Percentiles rank a stretch among this genome's conserved stretches.
Conservation (phyloP, 805 yeast genomes). For the Yarrowia porcina region DNA sequence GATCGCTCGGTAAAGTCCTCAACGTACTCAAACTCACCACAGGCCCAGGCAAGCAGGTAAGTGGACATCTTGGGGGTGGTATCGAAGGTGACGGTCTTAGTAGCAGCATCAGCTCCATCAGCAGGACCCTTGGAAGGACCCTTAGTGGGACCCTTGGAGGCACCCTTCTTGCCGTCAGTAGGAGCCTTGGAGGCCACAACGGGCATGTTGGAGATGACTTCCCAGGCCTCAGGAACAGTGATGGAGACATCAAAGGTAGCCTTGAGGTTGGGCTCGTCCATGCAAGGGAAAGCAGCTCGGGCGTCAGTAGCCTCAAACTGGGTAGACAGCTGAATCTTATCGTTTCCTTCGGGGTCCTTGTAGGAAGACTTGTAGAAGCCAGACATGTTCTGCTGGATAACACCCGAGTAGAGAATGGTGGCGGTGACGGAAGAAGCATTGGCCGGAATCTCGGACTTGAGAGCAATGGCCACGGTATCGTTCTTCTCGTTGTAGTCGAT, state of each 20-base stretch:
- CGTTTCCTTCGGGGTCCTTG: constrained; percentile 53
- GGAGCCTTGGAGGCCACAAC: constrained; percentile 68
- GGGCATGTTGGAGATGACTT: constrained; percentile 43
- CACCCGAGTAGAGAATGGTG: constrained; percentile 55
- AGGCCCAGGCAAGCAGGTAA: constrained; percentile 79
- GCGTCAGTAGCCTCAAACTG: constrained; percentile 88
- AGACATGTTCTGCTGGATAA: constrained; percentile 73
- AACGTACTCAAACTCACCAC: constrained; percentile 73
- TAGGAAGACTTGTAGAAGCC: constrained; percentile 76
- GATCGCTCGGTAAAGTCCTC: constrained; percentile 47
- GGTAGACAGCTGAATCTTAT: constrained; percentile 72
- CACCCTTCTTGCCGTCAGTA: constrained; percentile 48
- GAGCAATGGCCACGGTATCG: constrained; percentile 58
- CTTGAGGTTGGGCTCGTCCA: constrained; percentile 79
- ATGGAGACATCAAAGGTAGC: constrained; percentile 66
- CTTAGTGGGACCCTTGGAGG: constrained; percentile 23
- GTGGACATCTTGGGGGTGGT: constrained; percentile 82
- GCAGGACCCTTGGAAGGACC: constrained; percentile 25
- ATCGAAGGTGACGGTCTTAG: constrained; percentile 75
- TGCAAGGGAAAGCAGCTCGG: constrained; percentile 82
- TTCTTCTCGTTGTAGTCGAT: constrained; percentile 44
- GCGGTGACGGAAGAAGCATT: constrained; percentile 45
- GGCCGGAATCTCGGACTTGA: constrained; percentile 41
- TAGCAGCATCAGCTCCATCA: constrained; percentile 51
- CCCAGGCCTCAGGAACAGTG: constrained; percentile 42